Conservation (phyloP, 2,329 filamentous ascomycete genomes). For the Elsinoe ampelina region DNA sequence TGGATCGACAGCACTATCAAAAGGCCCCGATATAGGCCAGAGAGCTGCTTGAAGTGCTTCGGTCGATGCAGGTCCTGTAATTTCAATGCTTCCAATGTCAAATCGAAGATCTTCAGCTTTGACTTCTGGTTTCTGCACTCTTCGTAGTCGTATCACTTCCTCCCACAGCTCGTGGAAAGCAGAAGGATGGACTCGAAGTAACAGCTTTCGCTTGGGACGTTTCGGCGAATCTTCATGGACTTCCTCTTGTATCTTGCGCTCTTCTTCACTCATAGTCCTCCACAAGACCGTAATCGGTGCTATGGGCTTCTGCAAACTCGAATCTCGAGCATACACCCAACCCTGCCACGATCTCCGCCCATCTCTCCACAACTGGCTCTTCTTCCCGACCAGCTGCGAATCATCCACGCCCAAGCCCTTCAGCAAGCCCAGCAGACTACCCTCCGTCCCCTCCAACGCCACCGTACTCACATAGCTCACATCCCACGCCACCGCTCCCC, state of each 20-base stretch:
- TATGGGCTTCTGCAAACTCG: slow-evolving; percentile 46
- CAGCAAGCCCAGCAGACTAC: slow-evolving; percentile 57
- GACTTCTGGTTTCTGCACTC: slow-evolving; percentile 52
- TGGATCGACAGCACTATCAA: slow-evolving; percentile 26
- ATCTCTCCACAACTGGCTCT: slow-evolving; percentile 61
- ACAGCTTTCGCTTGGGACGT: slow-evolving; percentile 30
- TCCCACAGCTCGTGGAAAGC: slow-evolving; percentile 63
- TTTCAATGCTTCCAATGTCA: slow-evolving; percentile 62
- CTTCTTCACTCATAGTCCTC: slow-evolving; percentile 42
- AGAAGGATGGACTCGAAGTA: slow-evolving; percentile 74
- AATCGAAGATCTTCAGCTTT: slow-evolving; percentile 61
- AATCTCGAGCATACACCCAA: slow-evolving; percentile 50
- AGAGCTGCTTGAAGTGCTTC: slow-evolving; percentile 67
- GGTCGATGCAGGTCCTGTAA: slow-evolving; percentile 65
- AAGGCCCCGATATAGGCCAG: slow-evolving; percentile 32
- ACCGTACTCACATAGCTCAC: slow-evolving; percentile 90
- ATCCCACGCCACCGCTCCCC: slow-evolving; percentile 82
- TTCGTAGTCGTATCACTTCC: slow-evolving; percentile 49
- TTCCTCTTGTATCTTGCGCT: slow-evolving; percentile 16
- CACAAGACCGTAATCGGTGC: slow-evolving; percentile 68
- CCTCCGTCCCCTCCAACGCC: slow-evolving; percentile 57
- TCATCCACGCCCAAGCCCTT: slow-evolving; percentile 50
- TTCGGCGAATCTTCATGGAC: not conserved
- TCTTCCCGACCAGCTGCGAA: slow-evolving; percentile 49
- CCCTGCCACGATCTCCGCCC: slow-evolving; percentile 50